phyloP scores from a whole-genome alignment of 441 rosid genomes.

The Euphorbia schlechtendalii region DNA sequence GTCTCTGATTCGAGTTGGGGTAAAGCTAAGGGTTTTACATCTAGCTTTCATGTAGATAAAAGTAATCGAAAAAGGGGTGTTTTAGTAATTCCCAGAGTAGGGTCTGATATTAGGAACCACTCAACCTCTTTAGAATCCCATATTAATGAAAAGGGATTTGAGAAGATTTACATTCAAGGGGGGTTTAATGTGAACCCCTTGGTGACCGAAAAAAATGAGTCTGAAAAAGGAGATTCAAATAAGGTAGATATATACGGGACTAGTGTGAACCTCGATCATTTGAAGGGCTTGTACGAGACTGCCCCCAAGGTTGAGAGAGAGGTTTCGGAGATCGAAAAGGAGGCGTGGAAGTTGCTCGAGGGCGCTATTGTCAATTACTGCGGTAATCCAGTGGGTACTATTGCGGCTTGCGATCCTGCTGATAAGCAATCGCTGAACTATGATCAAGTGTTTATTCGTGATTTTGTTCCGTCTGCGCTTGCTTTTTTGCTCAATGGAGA shows the following conservation, averaged over 20 bases:
- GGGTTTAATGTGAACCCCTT: constrained; percentile 62
- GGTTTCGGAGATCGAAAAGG: constrained; percentile 51
- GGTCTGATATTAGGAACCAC: constrained; percentile 69
- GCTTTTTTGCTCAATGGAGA: constrained; percentile 91
- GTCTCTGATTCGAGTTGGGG: constrained; percentile 45
- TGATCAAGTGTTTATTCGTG: constrained; percentile 91
- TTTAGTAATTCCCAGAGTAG: constrained; percentile 66
- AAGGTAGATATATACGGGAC: constrained; percentile 32
- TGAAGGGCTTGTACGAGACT: constrained; percentile 40
- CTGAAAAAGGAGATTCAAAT: constrained; percentile 28
- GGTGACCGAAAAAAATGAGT: constrained; percentile 41
- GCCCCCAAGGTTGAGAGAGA: constrained; percentile 39
- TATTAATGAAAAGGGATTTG: constrained; percentile 62
- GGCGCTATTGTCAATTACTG: constrained; percentile 61
- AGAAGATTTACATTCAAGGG: constrained; percentile 60
- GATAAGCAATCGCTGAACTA: constrained; percentile 71
- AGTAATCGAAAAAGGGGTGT: constrained; percentile 46
- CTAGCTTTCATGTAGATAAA: constrained; percentile 25
- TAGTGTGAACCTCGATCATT: constrained; percentile 32
- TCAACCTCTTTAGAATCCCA: constrained; percentile 53
- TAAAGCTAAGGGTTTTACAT: constrained; percentile 29
- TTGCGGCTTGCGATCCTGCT: constrained; percentile 73
- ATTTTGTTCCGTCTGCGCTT: constrained; percentile 82
- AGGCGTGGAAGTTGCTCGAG: constrained; percentile 75
- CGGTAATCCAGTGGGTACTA: constrained; percentile 75